phyloP scores from a whole-genome alignment of 2,329 filamentous ascomycete species.

The Pseudogymnoascus sp. region DNA sequence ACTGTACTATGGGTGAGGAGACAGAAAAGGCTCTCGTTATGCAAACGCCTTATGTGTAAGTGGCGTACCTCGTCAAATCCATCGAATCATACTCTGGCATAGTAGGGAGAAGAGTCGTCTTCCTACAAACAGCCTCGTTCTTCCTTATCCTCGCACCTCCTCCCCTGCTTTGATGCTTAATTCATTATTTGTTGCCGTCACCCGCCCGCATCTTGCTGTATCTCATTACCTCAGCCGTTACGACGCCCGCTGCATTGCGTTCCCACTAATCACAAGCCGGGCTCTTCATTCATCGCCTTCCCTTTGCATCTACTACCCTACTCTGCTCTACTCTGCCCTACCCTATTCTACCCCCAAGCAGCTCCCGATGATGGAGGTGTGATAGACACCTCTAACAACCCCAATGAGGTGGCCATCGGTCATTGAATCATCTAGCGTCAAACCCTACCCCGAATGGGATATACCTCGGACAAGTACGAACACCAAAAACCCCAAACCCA shows the following conservation, averaged over 20 bases:
- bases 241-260: background rate
- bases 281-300: background rate
- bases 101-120: constrained; percentile 2
- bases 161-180: constrained; percentile 2
- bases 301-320: background rate
- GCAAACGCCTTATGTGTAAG: background rate
- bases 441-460: constrained; percentile 4
- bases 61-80: constrained; percentile 3
- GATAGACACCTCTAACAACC: background rate
- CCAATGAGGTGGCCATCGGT: background rate
- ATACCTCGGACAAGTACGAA: constrained; percentile 1
- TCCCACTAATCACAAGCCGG: background rate
- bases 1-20: background rate
- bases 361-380: constrained; percentile 5
- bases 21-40: background rate
- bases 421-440: constrained; percentile 4
- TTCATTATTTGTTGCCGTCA: background rate
- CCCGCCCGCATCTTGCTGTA: background rate
- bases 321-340: background rate
- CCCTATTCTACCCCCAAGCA: background rate
- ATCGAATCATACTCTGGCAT: constrained; percentile 1
- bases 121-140: background rate
- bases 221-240: background rate
- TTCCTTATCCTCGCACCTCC: background rate
- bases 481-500: background rate